These are phyloP conservation scores for Botrytis squamosa DNA, from an alignment of 2,329 filamentous ascomycete species.

Conservation along the genomic window DNA sequence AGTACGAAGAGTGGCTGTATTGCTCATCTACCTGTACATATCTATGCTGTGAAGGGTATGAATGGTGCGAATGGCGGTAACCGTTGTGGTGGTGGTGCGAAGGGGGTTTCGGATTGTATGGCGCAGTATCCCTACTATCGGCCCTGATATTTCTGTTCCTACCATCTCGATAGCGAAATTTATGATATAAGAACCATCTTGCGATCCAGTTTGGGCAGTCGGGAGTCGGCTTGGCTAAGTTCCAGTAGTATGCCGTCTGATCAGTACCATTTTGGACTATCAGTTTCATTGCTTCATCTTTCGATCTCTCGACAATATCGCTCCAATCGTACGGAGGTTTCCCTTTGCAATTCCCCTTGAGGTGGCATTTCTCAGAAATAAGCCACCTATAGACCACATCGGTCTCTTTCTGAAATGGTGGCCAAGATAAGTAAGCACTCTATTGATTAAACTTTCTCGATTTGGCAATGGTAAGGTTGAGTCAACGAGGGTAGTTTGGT, in stretches of 20 bases:
- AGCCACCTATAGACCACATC: slow-evolving; percentile 37
- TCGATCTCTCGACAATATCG: slow-evolving; percentile 37
- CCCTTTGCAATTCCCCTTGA: slow-evolving; percentile 37
- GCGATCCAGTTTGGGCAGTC: slow-evolving; percentile 39
- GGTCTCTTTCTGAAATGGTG: slow-evolving; percentile 36
- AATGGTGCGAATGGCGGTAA: background rate
- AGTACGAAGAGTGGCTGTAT: background rate
- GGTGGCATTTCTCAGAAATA: slow-evolving; percentile 33
- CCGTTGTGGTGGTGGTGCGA: background rate
- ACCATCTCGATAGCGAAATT: slow-evolving; percentile 40
- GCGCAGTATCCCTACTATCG: slow-evolving; percentile 5
- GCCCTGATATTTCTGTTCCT: slow-evolving; percentile 32
- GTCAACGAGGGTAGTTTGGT: background rate
- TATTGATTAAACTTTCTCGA: slow-evolving; percentile 16
- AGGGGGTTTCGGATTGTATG: background rate
- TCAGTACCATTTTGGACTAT: slow-evolving; percentile 31
- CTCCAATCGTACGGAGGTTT: slow-evolving; percentile 39
- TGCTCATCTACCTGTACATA: slow-evolving; percentile 1
- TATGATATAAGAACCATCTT: slow-evolving; percentile 40
- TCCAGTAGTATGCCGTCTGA: slow-evolving; percentile 36
- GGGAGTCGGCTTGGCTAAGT: slow-evolving; percentile 27
- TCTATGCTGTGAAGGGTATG: background rate
- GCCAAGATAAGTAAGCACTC: slow-evolving; percentile 31
- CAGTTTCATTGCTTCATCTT: slow-evolving; percentile 36
- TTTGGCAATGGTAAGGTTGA: background rate